These are phyloP conservation scores for Baeospora myosura DNA, from an alignment of 1,284 basidiomycete species.

Conservation along the genomic window DNA sequence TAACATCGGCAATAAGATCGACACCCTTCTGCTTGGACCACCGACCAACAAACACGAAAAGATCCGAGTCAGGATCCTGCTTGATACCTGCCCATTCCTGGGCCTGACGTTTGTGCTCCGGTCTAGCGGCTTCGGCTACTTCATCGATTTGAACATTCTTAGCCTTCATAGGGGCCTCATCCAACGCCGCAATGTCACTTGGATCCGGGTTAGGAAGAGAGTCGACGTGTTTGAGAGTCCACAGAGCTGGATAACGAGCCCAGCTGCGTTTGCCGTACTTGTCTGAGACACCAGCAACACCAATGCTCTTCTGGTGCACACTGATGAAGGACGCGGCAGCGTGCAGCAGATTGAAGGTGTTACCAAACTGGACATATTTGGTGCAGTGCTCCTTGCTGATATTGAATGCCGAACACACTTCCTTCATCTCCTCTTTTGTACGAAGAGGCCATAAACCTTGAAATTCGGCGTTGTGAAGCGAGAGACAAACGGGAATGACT, in stretches of 20 bases:
- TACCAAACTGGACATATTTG: slow-evolving; percentile 94
- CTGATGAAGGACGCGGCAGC: slow-evolving; percentile 89
- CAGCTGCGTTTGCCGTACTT: slow-evolving; percentile 93
- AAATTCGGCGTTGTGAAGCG: slow-evolving; percentile 94
- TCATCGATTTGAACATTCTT: slow-evolving; percentile 73
- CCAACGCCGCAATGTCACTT: slow-evolving; percentile 86
- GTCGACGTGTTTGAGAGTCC: slow-evolving; percentile 92
- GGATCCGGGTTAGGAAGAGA: slow-evolving; percentile 91
- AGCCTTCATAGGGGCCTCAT: slow-evolving; percentile 67
- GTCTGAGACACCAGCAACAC: slow-evolving; percentile 92
- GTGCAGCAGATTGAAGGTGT: slow-evolving; percentile 91
- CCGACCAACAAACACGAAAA: slow-evolving; percentile 92
- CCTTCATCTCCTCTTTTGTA: slow-evolving; percentile 95
- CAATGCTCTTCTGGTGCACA: slow-evolving; percentile 84
- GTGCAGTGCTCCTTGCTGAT: slow-evolving; percentile 91
- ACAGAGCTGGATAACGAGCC: slow-evolving; percentile 90
- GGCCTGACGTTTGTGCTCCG: slow-evolving; percentile 82
- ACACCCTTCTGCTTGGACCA: slow-evolving; percentile 98
- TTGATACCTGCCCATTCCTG: slow-evolving; percentile 91
- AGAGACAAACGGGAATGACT: slow-evolving; percentile 82
- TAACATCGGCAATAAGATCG: slow-evolving; percentile 88
- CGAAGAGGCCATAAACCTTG: slow-evolving; percentile 92
- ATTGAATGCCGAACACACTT: slow-evolving; percentile 93
- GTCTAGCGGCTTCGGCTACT: slow-evolving; percentile 79
- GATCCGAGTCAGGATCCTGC: slow-evolving; percentile 81